Percentiles rank a stretch among this genome's conserved stretches.
Conservation (phyloP, 768 basidiomycete species). For the Boletus rex-veris region DNA sequence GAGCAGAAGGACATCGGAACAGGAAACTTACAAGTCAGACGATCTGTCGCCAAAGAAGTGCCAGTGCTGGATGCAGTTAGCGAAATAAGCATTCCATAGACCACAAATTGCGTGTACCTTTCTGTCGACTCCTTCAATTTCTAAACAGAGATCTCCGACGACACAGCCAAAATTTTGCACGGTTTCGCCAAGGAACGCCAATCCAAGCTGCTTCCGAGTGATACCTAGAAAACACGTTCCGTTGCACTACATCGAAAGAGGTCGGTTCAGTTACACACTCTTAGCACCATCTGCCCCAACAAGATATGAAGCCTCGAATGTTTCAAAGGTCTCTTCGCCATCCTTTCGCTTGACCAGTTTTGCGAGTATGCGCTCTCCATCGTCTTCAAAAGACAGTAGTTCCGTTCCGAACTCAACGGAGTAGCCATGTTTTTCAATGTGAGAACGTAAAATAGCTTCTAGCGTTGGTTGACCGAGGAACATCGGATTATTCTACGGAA, state of each 20-base stretch:
- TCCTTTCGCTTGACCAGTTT: slow-evolving; percentile 29
- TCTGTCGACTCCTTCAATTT: slow-evolving; percentile 26
- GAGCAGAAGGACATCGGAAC: background rate
- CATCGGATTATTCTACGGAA: slow-evolving; percentile 8
- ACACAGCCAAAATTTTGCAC: slow-evolving; percentile 23
- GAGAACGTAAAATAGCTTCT: slow-evolving; percentile 27
- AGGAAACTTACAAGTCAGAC: background rate
- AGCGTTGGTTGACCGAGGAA: slow-evolving; percentile 24
- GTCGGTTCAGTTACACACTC: slow-evolving; percentile 8
- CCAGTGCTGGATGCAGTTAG: slow-evolving; percentile 18
- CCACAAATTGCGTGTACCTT: slow-evolving; percentile 13
- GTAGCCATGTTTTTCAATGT: slow-evolving; percentile 22
- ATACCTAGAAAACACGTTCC: slow-evolving; percentile 19
- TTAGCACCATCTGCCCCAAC: slow-evolving; percentile 43
- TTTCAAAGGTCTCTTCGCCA: slow-evolving; percentile 27
- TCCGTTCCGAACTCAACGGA: slow-evolving; percentile 44
- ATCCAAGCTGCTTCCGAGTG: slow-evolving; percentile 38
- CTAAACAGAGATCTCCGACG: slow-evolving; percentile 37
- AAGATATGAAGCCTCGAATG: slow-evolving; percentile 30
- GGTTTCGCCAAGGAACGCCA: slow-evolving; percentile 42
- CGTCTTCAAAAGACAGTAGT: slow-evolving; percentile 42
- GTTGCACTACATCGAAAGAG: background rate
- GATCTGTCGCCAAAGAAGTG: slow-evolving; percentile 17
- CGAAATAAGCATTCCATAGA: background rate
- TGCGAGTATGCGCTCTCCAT: slow-evolving; percentile 34